Evolutionary conservation across 306 rosid genomes (phyloP), one percentile per base, ranked within the genome.

Genomic region (Benincasa hispida): DNA sequence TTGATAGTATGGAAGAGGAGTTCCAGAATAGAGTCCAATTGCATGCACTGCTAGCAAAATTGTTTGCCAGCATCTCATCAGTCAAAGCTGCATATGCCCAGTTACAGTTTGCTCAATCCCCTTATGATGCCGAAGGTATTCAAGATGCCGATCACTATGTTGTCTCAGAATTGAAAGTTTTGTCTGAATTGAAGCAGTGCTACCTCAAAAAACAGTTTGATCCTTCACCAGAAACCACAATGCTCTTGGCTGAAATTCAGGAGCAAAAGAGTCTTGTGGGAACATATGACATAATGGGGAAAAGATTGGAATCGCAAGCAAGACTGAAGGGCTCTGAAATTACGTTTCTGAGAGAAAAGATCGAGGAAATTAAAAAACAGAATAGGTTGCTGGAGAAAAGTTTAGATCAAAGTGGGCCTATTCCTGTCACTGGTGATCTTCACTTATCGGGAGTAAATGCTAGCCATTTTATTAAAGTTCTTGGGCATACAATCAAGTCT

Each of bases 41-140:
- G 53, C 90, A 91, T 82, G 94, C 93, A 42, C 77, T 86, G 24
- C 74, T 87, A 0, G 92, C 95, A 3, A 89, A 87, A 82, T 78
- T 90, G 18, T 94, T 94, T 63, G 98, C 97, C 6, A 83, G 88
- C 58, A 67, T 90, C 81, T 91, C 98, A 34, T 70, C 88, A 1
- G 85, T 91, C 19, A 94, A 94, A 82, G 93, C 91, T 77, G 82
- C 97, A 6, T 94, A 94, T 86, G 94, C 97, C 1, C 84, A 91
- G 78, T 62, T 94, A 14, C 98, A 94, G 34, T 51, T 78, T 77
- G 80, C 90, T 76, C 97, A 94, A 45, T 83, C 91, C 25, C 98
- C 98, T 39, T 94, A 88, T 67, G 93, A 91, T 67, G 84, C 88
- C 6, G 89, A 91, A 47, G 97, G 96, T 59, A 90, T 94, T 79